These are phyloP conservation scores for Magnolia kwangsiensis DNA, from an alignment of 164 flowering plant genomes.

Conservation along the genomic window DNA sequence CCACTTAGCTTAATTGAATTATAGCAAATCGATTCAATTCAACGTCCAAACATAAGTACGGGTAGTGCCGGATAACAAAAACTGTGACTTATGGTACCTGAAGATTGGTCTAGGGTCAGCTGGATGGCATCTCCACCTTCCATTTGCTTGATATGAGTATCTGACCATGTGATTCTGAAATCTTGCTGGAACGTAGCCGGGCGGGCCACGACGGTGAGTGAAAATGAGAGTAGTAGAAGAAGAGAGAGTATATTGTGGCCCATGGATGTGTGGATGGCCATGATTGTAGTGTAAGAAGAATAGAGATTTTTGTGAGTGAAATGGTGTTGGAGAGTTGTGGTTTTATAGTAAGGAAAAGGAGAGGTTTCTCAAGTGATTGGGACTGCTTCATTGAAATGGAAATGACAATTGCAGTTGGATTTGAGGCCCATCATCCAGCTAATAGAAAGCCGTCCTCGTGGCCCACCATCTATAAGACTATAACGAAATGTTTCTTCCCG, in stretches of 20 bases:
- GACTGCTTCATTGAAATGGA: not conserved
- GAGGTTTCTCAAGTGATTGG: not conserved
- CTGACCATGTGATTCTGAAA: constrained; percentile 72
- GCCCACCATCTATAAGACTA: too few species aligned
- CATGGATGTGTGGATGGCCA: constrained; percentile 11
- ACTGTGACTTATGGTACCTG: constrained; percentile 36
- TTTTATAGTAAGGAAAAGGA: not conserved
- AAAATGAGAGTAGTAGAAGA: not conserved
- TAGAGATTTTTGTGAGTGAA: not conserved
- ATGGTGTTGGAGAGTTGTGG: not conserved
- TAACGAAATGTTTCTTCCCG: too few species aligned
- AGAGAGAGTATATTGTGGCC: not conserved
- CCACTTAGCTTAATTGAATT: too few species aligned
- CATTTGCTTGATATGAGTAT: constrained; percentile 59
- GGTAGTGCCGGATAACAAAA: not conserved
- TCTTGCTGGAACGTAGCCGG: constrained; percentile 73
- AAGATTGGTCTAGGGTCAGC: constrained; percentile 64
- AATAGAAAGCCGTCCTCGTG: not conserved
- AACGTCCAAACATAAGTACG: too few species aligned
- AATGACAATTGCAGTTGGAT: not conserved
- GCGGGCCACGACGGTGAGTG: constrained; percentile 29
- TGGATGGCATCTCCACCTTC: constrained; percentile 72
- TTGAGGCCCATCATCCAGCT: not conserved
- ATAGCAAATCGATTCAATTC: too few species aligned
- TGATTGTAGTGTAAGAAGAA: not conserved